Evolutionary conservation across 2,329 filamentous ascomycete genomes (phyloP), one percentile per base, ranked within the genome.

Genomic region (Herpotrichia juniperi): DNA sequence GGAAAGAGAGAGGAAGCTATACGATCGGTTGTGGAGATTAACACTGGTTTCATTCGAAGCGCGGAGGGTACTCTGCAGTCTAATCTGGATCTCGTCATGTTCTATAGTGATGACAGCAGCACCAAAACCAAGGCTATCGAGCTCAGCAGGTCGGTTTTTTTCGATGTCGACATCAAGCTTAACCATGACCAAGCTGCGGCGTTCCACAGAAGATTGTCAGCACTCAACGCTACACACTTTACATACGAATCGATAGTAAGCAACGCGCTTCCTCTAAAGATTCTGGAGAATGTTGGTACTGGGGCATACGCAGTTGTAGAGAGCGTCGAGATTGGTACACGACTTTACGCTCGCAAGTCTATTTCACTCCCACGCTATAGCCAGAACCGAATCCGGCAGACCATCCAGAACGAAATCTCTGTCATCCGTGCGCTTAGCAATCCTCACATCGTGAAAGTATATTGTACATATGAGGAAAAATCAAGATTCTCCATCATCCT

Each of bases 401-500:
- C 47, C 5, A 59, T 59, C 11, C 50, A 57, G 25, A 57, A 61
- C 32, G 58, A 59, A 45, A 40, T 61, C 12, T 50, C 51, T 12
- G 49, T 56, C 31, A 50, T 59, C 19, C 45, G 53, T 14, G 25
- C 42, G 11, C 43, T 59, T 7, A 31, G 22, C 6, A 56, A 59
- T 45, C 56, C 53, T 1, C 58, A 59, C 37, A 58, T 62, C 30
- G 46, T 59, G 24, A 40, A 34, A 28, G 42, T 62, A 19, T 50
- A 48, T 39, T 56, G 51, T 32, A 62, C 59, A 2, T 62, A 58
- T 42, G 56, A 62, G 42, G 53, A 56, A 17, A 56, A 51, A 30
- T 45, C 51, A 4, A 47, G 56, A 12, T 62, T 59, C 40, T 39
- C 22, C 17, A 62, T 62, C 21, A 32, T 62, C 14, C 51, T 62